Percentiles rank a stretch among this genome's conserved stretches.
Evolutionary conservation across 73 alveolate genomes (phyloP).

Genomic region (Durusdinium trenchii): DNA sequence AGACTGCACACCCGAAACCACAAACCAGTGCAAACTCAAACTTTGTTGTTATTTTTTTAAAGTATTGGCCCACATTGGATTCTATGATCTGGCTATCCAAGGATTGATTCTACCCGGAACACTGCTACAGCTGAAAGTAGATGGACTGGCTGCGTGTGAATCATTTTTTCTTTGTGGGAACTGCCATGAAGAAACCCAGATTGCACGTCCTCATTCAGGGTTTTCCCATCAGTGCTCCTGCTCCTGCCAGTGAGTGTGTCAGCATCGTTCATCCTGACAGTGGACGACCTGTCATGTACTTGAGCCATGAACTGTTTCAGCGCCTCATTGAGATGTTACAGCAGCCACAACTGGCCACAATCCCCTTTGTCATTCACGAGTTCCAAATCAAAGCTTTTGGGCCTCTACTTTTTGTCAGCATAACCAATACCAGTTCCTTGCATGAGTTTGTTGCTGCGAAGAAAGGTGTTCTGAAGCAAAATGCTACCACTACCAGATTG

Average conservation of each 20-base stretch:
- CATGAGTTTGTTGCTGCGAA: not conserved
- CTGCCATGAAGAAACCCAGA: not conserved
- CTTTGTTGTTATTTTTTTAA: too few species aligned
- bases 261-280: not conserved
- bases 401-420: not conserved
- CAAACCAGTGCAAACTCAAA: too few species aligned
- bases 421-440: not conserved
- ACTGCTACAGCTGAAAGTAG: too few species aligned
- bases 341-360: too few species aligned
- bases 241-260: not conserved
- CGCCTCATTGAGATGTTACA: not conserved
- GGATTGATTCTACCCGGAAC: too few species aligned
- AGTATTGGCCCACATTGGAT: not conserved
- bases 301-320: not conserved
- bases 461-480: not conserved
- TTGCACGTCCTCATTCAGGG: not conserved
- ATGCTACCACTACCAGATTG: not conserved
- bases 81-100: not conserved
- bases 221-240: not conserved
- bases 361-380: not conserved
- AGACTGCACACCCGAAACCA: too few species aligned
- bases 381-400: not conserved
- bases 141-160: too few species aligned
- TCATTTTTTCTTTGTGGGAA: not conserved
- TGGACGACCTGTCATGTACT: not conserved